Conservation (phyloP, 2,329 filamentous ascomycete species). For the Phymatotrichopsis omnivora region DNA sequence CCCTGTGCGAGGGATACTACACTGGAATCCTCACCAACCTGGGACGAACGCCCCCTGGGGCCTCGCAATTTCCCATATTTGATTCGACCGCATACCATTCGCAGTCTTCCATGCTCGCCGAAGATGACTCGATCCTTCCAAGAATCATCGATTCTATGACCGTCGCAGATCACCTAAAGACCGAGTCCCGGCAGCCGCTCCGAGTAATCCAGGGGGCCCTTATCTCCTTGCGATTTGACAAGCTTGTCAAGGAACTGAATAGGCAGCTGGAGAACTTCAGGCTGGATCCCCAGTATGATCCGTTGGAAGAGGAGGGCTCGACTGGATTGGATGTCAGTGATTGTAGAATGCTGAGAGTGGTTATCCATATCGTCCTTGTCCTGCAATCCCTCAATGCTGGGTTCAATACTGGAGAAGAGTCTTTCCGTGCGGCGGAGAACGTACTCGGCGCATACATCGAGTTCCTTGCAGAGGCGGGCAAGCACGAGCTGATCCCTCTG, state of each 20-base stretch:
- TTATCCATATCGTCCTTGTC: slow-evolving; percentile 60
- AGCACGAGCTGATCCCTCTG: slow-evolving; percentile 70
- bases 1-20: slow-evolving; percentile 70
- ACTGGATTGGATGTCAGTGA: slow-evolving; percentile 35
- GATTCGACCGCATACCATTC: slow-evolving; percentile 56
- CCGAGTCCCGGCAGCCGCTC: slow-evolving; percentile 49
- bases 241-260: slow-evolving; percentile 26
- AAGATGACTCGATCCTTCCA: slow-evolving; percentile 30
- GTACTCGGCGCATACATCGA: slow-evolving; percentile 74
- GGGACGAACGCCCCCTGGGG: slow-evolving; percentile 44
- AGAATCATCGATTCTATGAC: slow-evolving; percentile 46
- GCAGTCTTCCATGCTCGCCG: slow-evolving; percentile 44
- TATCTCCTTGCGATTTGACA: slow-evolving; percentile 43
- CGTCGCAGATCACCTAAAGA: slow-evolving; percentile 40
- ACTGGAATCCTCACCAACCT: slow-evolving; percentile 55
- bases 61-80: slow-evolving; percentile 52
- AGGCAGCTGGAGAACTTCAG: slow-evolving; percentile 37
- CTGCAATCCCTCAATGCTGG: slow-evolving; percentile 51
- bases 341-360: slow-evolving; percentile 47
- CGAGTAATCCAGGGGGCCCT: slow-evolving; percentile 70
- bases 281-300: slow-evolving; percentile 41
- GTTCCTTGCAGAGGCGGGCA: slow-evolving; percentile 59
- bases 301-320: slow-evolving; percentile 40
- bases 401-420: slow-evolving; percentile 36
- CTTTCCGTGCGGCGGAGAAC: slow-evolving; percentile 48